These are phyloP conservation scores for Lactuca saligna DNA, from an alignment of 129 eudicot genomes.

Conservation along the genomic window DNA sequence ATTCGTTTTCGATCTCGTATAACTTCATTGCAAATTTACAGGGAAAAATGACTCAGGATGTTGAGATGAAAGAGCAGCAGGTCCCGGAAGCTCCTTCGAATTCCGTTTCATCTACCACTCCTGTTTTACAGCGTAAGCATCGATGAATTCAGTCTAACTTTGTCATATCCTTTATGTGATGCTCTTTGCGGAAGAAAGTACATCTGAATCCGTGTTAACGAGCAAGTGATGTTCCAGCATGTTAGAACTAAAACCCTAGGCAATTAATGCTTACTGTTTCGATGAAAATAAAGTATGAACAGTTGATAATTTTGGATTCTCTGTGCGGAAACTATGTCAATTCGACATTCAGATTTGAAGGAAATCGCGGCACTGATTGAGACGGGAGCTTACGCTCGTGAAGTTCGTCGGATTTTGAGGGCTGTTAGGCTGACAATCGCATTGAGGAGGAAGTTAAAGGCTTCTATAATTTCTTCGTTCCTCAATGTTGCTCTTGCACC, in stretches of 20 bases:
- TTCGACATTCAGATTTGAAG: slow-evolving; percentile 63
- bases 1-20: slow-evolving; percentile 3
- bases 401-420: slow-evolving; percentile 72
- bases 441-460: slow-evolving; percentile 47
- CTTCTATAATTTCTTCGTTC: slow-evolving; percentile 32
- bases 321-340: slow-evolving; percentile 16
- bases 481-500: slow-evolving; percentile 37
- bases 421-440: slow-evolving; percentile 84
- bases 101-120: slow-evolving; percentile 50
- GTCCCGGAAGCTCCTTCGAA: slow-evolving; percentile 51
- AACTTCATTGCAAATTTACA: slow-evolving; percentile 26
- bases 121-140: slow-evolving; percentile 68
- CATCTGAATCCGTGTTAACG: slow-evolving; percentile 6
- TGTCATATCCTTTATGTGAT: neutral
- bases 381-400: slow-evolving; percentile 86
- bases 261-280: neutral
- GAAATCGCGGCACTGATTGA: slow-evolving; percentile 83
- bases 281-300: slow-evolving; percentile 3
- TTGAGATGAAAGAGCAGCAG: slow-evolving; percentile 89
- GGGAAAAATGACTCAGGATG: slow-evolving; percentile 86
- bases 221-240: slow-evolving; percentile 1
- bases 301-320: slow-evolving; percentile 10
- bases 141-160: neutral
- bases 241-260: neutral
- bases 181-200: slow-evolving; percentile 1